These are phyloP conservation scores for Aspergillus coremiiformis DNA, from an alignment of 495 filamentous ascomycete genomes.

Conservation along the genomic window DNA sequence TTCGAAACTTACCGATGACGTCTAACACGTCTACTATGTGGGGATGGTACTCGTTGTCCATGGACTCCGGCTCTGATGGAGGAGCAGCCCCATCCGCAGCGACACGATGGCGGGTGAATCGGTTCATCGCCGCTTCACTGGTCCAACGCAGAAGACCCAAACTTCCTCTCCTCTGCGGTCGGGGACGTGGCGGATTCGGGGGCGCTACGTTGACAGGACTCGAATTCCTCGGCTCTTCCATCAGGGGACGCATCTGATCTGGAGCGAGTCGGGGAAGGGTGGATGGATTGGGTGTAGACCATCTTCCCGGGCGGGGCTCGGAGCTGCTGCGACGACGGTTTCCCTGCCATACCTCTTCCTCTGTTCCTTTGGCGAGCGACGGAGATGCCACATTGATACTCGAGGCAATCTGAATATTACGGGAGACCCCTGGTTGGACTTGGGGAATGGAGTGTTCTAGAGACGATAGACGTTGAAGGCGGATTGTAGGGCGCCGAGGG, in stretches of 20 bases:
- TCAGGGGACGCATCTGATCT: conserved; percentile 31
- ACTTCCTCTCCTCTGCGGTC: conserved; percentile 15
- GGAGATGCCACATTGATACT: conserved; percentile 2
- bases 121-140: conserved; percentile 27
- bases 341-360: conserved; percentile 27
- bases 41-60: conserved; percentile 43
- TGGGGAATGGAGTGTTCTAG: conserved; percentile 7
- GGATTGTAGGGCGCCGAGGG: conserved; percentile 35
- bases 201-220: conserved; percentile 12
- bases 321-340: conserved; percentile 41
- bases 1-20: conserved; percentile 49
- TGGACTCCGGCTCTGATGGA: conserved; percentile 3
- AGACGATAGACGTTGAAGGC: conserved; percentile 32
- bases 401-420: conserved; percentile 4
- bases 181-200: conserved; percentile 6
- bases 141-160: conserved; percentile 26
- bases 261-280: conserved; percentile 26
- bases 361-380: conserved; percentile 10
- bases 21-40: conserved; percentile 63
- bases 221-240: conserved; percentile 29
- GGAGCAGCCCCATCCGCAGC: conserved; percentile 26
- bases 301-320: conserved; percentile 37
- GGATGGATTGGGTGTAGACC: conserved; percentile 27
- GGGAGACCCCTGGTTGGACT: conserved; percentile 5
- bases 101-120: conserved; percentile 30